phyloP scores from a whole-genome alignment of 768 basidiomycete genomes.

The Boletus eberwhitei region DNA sequence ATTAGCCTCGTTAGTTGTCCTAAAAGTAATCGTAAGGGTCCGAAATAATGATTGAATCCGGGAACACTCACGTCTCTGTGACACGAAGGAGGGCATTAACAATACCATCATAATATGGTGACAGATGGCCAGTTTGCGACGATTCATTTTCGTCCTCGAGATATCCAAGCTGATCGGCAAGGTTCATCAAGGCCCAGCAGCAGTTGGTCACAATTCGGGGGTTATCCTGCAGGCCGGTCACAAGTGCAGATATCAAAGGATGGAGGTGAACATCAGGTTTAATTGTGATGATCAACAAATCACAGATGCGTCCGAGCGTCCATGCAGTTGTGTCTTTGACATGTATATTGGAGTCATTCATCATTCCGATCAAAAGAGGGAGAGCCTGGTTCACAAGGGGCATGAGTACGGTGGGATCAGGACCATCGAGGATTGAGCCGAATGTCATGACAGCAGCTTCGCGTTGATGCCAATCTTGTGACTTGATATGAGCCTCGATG shows the following conservation, averaged over 20 bases:
- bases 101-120: conserved; percentile 86
- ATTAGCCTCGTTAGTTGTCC: conserved; percentile 84
- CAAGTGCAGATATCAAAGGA: conserved; percentile 77
- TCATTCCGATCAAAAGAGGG: conserved; percentile 92
- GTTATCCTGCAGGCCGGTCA: conserved; percentile 73
- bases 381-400: conserved; percentile 94
- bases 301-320: conserved; percentile 95
- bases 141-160: conserved; percentile 59
- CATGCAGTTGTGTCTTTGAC: conserved; percentile 98
- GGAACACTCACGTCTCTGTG: conserved; percentile 71
- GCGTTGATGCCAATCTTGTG: conserved; percentile 89
- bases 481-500: conserved; percentile 94
- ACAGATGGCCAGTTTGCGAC: conserved; percentile 60
- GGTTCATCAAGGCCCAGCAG: conserved; percentile 95
- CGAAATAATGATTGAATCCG: not conserved
- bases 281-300: conserved; percentile 80
- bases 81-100: conserved; percentile 79
- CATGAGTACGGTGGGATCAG: conserved; percentile 81
- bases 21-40: conserved; percentile 29
- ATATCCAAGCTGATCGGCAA: conserved; percentile 84
- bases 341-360: conserved; percentile 77
- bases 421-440: conserved; percentile 95
- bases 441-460: conserved; percentile 99
- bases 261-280: conserved; percentile 87
- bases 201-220: conserved; percentile 90